Conservation (phyloP, 495 filamentous ascomycete species). For the Penicillium dipodomyicola region DNA sequence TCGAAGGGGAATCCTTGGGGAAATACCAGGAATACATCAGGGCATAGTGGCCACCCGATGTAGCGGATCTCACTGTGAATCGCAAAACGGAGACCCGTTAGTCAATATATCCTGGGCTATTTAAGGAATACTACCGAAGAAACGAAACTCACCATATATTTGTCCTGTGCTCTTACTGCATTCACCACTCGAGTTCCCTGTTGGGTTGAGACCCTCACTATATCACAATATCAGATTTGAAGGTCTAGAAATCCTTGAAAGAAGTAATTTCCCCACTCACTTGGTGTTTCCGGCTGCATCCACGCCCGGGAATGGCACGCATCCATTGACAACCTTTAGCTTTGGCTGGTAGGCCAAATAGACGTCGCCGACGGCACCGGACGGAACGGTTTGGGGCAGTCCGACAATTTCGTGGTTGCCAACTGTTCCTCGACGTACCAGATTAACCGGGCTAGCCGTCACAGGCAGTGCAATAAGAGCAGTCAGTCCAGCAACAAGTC, state of each 20-base stretch:
- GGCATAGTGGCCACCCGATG: constrained; percentile 35
- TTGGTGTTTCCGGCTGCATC: constrained; percentile 48
- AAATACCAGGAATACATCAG: constrained; percentile 58
- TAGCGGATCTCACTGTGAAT: constrained; percentile 29
- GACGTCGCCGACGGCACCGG: constrained; percentile 37
- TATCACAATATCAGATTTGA: not conserved
- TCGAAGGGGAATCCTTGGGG: constrained; percentile 46
- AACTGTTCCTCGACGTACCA: constrained; percentile 37
- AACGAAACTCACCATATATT: constrained; percentile 34
- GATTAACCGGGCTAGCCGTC: constrained; percentile 11
- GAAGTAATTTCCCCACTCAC: constrained; percentile 28
- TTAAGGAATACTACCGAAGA: not conserved
- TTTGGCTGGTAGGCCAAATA: constrained; percentile 52
- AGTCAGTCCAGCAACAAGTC: constrained; percentile 1
- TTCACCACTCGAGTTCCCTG: constrained; percentile 36
- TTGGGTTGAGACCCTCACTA: constrained; percentile 41
- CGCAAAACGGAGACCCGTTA: not conserved
- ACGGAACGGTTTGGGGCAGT: constrained; percentile 47
- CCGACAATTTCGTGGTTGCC: constrained; percentile 45
- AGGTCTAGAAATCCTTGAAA: not conserved
- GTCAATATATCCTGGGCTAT: not conserved
- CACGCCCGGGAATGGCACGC: constrained; percentile 55
- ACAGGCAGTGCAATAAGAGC: constrained; percentile 23
- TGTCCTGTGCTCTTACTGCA: constrained; percentile 50
- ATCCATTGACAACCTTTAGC: constrained; percentile 50